These are phyloP conservation scores for Solanum pennellii DNA, from an alignment of 257 asterid genomes.

Conservation along the genomic window DNA sequence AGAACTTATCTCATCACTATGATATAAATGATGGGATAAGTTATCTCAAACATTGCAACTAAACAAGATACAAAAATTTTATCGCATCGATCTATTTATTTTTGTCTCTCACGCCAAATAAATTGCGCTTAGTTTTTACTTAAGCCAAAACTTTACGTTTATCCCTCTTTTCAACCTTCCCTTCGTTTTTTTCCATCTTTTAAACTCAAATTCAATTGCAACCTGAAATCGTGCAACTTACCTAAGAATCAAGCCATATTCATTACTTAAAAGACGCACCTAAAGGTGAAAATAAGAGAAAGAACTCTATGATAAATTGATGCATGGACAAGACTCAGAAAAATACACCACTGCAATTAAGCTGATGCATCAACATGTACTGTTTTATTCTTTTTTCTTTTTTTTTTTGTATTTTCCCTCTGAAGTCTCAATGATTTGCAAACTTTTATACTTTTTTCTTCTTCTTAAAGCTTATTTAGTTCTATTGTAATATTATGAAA, in stretches of 20 bases:
- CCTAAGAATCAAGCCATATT: neutral
- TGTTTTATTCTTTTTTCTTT: neutral
- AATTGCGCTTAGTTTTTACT: neutral
- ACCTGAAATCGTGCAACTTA: neutral
- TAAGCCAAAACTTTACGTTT: neutral
- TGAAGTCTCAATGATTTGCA: too few species aligned
- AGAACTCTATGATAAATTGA: neutral
- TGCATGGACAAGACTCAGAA: neutral
- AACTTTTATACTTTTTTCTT: too few species aligned
- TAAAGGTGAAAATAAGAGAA: neutral
- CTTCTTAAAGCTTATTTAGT: too few species aligned
- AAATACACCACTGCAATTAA: neutral
- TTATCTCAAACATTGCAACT: too few species aligned
- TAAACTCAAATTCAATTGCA: too few species aligned
- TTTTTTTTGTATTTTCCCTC: neutral
- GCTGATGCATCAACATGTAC: neutral
- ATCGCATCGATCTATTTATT: too few species aligned
- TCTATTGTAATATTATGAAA: neutral
- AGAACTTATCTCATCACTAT: too few species aligned
- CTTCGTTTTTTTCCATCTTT: too few species aligned
- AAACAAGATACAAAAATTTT: too few species aligned
- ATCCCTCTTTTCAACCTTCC: neutral
- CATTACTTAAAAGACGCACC: neutral
- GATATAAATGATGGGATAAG: too few species aligned
- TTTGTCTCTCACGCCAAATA: too few species aligned